Percentiles rank a stretch among this genome's conserved stretches.
Evolutionary conservation across 441 rosid species (phyloP).

Genomic region (Erodium moschatum): DNA sequence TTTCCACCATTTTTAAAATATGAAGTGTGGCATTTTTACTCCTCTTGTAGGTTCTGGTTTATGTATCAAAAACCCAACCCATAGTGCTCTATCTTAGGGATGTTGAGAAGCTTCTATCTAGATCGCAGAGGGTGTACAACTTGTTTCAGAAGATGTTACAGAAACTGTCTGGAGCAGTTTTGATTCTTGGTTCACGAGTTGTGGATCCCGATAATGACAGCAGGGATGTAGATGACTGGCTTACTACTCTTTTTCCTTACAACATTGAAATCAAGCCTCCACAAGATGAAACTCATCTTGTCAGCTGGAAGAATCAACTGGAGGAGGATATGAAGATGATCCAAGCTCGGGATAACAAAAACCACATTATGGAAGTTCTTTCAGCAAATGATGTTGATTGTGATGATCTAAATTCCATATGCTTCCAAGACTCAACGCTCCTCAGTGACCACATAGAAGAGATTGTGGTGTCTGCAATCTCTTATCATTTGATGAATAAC

Average conservation of each 20-base stretch:
- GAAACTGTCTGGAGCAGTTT: slow-evolving; percentile 53
- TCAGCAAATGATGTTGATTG: slow-evolving; percentile 70
- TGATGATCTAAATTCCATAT: slow-evolving; percentile 58
- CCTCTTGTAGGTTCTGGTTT: slow-evolving; percentile 52
- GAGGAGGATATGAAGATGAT: slow-evolving; percentile 73
- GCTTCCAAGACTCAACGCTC: slow-evolving; percentile 52
- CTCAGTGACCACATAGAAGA: slow-evolving; percentile 62
- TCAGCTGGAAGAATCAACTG: slow-evolving; percentile 69
- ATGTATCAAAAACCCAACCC: slow-evolving; percentile 64
- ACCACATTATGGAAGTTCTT: slow-evolving; percentile 71
- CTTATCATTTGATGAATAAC: slow-evolving; percentile 60
- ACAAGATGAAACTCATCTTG: slow-evolving; percentile 50
- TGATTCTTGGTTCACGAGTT: slow-evolving; percentile 60
- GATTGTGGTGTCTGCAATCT: slow-evolving; percentile 61
- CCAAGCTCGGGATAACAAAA: slow-evolving; percentile 62
- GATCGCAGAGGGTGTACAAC: slow-evolving; percentile 59
- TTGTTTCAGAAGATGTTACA: slow-evolving; percentile 67
- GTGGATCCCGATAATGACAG: slow-evolving; percentile 35
- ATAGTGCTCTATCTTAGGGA: slow-evolving; percentile 72
- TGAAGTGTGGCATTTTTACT: neutral
- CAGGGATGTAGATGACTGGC: slow-evolving; percentile 48
- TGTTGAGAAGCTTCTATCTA: slow-evolving; percentile 46
- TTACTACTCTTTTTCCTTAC: slow-evolving; percentile 52
- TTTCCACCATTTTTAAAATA: neutral
- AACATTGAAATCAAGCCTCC: slow-evolving; percentile 66